Evolutionary conservation across 2,329 filamentous ascomycete genomes (phyloP).

Genomic region (Botrytis byssoidea): DNA sequence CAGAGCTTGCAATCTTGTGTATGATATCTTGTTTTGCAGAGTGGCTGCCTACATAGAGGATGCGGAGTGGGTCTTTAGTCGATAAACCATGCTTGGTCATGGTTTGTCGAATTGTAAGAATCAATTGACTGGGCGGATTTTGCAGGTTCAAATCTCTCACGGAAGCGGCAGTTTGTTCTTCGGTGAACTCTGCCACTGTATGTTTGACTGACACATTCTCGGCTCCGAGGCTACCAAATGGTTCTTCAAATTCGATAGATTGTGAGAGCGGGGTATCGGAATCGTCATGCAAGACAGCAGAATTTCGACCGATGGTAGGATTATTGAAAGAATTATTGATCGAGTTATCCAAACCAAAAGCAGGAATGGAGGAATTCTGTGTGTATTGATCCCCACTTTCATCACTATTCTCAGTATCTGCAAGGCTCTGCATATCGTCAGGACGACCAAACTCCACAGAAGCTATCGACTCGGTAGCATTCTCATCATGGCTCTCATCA

Average conservation of each 20-base stretch:
- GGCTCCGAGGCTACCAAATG: constrained; percentile 38
- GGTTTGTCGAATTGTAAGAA: constrained; percentile 48
- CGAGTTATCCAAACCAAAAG: constrained; percentile 32
- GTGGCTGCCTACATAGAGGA: constrained; percentile 50
- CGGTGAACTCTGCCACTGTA: constrained; percentile 46
- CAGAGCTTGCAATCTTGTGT: constrained; percentile 50
- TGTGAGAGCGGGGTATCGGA: constrained; percentile 34
- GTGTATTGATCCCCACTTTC: constrained; percentile 37
- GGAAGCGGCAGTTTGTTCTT: constrained; percentile 43
- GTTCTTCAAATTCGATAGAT: constrained; percentile 50
- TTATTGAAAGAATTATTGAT: constrained; percentile 35
- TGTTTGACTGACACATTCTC: constrained; percentile 49
- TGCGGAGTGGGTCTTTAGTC: constrained; percentile 47
- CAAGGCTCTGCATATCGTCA: constrained; percentile 40
- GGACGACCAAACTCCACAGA: constrained; percentile 39
- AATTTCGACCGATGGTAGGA: constrained; percentile 37
- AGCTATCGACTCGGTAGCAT: constrained; percentile 39
- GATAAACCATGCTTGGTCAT: constrained; percentile 49
- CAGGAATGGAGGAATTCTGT: constrained; percentile 25
- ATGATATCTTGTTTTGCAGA: constrained; percentile 44
- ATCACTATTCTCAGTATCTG: constrained; percentile 39
- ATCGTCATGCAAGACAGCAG: constrained; percentile 34
- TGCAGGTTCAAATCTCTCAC: constrained; percentile 39
- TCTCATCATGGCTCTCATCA: constrained; percentile 38
- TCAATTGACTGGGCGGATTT: constrained; percentile 41